Base-by-base conservation (phyloP, 208 protist genomes). In the Crithidia expoeki region DNA sequence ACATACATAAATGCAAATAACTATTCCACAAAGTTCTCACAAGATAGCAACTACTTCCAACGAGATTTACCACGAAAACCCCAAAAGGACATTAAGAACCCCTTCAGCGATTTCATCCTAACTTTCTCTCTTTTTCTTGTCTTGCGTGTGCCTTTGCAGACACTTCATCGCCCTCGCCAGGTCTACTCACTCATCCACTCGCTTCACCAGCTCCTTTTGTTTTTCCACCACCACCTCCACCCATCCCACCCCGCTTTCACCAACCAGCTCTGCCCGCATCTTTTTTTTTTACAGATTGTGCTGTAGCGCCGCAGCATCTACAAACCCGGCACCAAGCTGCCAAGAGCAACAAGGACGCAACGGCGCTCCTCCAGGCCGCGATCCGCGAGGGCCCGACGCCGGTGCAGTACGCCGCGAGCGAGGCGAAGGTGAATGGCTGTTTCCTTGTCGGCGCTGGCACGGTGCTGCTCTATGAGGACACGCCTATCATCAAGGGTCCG, bases 271-370 rank as follows among this genome's bases (percentile, higher is more conserved):
- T 67, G 58, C 59, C 55, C 58, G 12, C 4, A n/a, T n/a, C n/a
- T n/a, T 16, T 2, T 69, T 0, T 68, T 77, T 28, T 23, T 79
- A 19, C 9, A 59, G n/a, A n/a, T 21, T 4, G 19, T 74, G 28
- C 40, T 23, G n/a, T 33, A 36, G 55, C 79, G 79, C 62, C 81
- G 81, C 58, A 71, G 68, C 21, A 73, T 83, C 47, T 86, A 86
- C 59, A 32, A 52, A 17, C 62, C 83, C 5, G 60, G 53, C 38
- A 63, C 60, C 52, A 72, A 77, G 69, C 67, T 86, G 53, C 76
- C 81, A 72, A 69, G 40, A 11, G 68, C 47, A 59, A 77, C 16
- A 50, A 47, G 28, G 58, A 87, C 36, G 70, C 76, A 16, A 74
- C 66, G 38, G 33, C 62, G 51, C 17, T 76, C 42, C 72, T 88